Percentiles rank a stretch among this genome's conserved stretches.
Conservation (phyloP, 2,329 filamentous ascomycete genomes). For the Neonectria faginata region DNA sequence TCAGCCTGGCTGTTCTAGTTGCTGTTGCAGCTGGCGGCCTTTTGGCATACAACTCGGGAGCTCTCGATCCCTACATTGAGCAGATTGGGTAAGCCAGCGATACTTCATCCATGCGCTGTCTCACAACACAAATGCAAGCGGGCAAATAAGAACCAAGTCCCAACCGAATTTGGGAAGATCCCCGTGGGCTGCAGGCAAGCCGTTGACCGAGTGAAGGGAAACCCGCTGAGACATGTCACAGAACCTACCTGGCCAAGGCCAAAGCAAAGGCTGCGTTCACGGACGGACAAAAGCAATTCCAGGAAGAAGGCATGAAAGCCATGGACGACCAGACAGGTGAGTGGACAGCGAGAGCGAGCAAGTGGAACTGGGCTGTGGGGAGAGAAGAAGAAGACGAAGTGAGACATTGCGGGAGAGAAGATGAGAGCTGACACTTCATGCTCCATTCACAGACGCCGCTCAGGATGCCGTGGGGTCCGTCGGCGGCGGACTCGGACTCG, state of each 20-base stretch:
- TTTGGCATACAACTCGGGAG: slow-evolving; percentile 18
- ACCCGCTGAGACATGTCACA: slow-evolving; percentile 22
- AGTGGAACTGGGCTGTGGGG: neutral
- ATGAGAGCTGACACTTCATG: slow-evolving; percentile 14
- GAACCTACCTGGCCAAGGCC: slow-evolving; percentile 20
- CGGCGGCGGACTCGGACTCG: slow-evolving; percentile 15
- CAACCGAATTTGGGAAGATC: neutral
- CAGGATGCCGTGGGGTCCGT: slow-evolving; percentile 20
- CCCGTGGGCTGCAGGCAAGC: neutral
- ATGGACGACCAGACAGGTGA: slow-evolving; percentile 15
- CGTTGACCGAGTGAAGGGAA: neutral
- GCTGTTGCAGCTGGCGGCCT: slow-evolving; percentile 10
- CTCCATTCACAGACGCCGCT: slow-evolving; percentile 4
- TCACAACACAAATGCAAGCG: neutral
- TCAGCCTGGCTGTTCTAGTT: slow-evolving; percentile 7
- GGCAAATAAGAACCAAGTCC: neutral
- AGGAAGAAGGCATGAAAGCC: slow-evolving; percentile 11
- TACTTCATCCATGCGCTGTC: neutral
- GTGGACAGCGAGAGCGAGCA: slow-evolving; percentile 1
- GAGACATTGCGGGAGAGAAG: slow-evolving; percentile 16
- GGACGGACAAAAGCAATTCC: slow-evolving; percentile 17
- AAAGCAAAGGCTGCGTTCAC: slow-evolving; percentile 13
- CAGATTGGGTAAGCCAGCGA: slow-evolving; percentile 22
- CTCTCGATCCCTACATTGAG: slow-evolving; percentile 16
- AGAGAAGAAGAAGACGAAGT: slow-evolving; percentile 10